Conservation (phyloP, 768 basidiomycete genomes). For the Psilocybe tampanensis region DNA sequence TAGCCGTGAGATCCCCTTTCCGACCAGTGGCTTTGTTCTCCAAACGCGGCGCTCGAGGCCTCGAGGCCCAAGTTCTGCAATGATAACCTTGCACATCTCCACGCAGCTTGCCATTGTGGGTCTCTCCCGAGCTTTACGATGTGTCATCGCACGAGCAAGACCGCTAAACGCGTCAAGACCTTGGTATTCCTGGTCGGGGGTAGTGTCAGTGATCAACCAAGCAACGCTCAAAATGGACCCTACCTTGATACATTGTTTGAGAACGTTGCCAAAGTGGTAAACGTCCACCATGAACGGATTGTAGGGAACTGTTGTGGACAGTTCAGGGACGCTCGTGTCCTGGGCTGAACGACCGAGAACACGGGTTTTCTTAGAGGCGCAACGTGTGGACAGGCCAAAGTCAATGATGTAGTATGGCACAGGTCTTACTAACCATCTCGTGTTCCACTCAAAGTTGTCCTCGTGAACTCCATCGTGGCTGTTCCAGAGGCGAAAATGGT, state of each 20-base stretch:
- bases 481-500: conserved; percentile 1
- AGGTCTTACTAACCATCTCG: conserved; percentile 23
- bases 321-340: conserved; percentile 29
- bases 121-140: background rate
- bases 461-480: background rate
- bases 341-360: conserved; percentile 18
- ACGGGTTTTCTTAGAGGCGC: background rate
- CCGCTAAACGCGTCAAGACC: conserved; percentile 1
- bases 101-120: background rate
- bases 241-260: conserved; percentile 5
- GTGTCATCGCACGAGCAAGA: background rate
- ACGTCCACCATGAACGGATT: conserved; percentile 31
- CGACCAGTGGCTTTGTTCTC: background rate
- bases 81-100: background rate
- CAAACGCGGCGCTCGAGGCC: background rate
- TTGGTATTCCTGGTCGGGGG: background rate
- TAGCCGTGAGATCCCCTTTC: no score
- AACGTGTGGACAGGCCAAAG: conserved; percentile 20
- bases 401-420: conserved; percentile 31
- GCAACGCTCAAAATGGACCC: background rate
- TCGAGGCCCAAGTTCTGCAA: background rate
- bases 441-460: conserved; percentile 10
- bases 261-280: conserved; percentile 27
- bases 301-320: conserved; percentile 17
- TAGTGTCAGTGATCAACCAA: background rate